These are phyloP conservation scores for Marasmius tenuissimus DNA, from an alignment of 1,284 basidiomycete species.

Conservation along the genomic window DNA sequence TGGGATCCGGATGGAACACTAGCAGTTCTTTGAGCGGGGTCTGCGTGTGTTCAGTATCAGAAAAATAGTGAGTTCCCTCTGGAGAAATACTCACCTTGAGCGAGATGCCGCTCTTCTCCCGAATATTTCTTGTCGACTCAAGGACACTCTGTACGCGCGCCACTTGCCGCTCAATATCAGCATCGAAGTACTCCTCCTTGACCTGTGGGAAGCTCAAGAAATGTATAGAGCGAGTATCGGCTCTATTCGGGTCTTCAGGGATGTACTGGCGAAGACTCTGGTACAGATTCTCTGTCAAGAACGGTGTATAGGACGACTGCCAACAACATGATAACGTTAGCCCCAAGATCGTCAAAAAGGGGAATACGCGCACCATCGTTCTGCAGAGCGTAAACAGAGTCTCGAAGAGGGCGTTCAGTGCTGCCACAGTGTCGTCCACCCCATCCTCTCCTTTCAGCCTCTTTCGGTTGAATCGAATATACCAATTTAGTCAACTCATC, in stretches of 20 bases:
- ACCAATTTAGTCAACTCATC: conserved; percentile 99
- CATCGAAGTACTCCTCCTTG: conserved; percentile 95
- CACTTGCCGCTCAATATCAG: conserved; percentile 94
- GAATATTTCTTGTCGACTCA: conserved; percentile 86
- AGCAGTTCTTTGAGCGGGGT: conserved; percentile 92
- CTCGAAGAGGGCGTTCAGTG: conserved; percentile 96
- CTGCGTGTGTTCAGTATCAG: conserved; percentile 35
- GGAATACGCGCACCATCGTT: conserved; percentile 73
- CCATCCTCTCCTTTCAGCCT: conserved; percentile 96
- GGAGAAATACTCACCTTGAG: conserved; percentile 67
- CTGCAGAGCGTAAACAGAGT: conserved; percentile 91
- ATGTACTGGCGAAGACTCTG: conserved; percentile 88
- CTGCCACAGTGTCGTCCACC: conserved; percentile 83
- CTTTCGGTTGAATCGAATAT: conserved; percentile 98
- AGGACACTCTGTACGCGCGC: conserved; percentile 95
- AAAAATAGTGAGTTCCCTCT: background rate
- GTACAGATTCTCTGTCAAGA: conserved; percentile 97
- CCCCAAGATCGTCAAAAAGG: background rate
- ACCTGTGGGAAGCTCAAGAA: conserved; percentile 94
- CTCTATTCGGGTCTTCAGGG: conserved; percentile 67
- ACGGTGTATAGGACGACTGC: conserved; percentile 97
- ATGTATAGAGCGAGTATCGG: conserved; percentile 91
- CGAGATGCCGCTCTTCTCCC: conserved; percentile 88
- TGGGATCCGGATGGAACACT: conserved; percentile 88
- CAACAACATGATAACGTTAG: conserved; percentile 14